Percentiles rank a stretch among this genome's conserved stretches.
These are phyloP conservation scores for Setomelanomma holmii DNA, from an alignment of 2,329 filamentous ascomycete species.

Conservation along the genomic window DNA sequence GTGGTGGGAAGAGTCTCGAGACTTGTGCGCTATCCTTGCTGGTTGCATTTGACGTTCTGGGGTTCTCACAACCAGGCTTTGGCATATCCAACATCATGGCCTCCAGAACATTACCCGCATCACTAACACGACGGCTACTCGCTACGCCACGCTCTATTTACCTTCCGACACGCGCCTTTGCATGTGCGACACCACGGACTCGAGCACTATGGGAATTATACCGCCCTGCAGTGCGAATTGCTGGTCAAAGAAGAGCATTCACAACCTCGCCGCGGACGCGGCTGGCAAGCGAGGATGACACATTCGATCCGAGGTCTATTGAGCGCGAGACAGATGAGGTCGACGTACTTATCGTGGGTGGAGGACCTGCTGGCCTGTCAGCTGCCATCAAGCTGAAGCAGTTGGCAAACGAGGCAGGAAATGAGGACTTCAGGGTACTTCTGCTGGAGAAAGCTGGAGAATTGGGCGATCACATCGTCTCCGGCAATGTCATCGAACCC, in stretches of 20 bases:
- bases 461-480: conserved; percentile 92
- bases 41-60: neutral
- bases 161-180: conserved; percentile 26
- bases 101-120: conserved; percentile 36
- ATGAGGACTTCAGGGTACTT: conserved; percentile 93
- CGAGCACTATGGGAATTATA: conserved; percentile 26
- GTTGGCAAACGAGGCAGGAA: conserved; percentile 89
- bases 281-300: conserved; percentile 49
- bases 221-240: conserved; percentile 45
- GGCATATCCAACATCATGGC: conserved; percentile 41
- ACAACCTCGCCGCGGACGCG: conserved; percentile 40
- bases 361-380: conserved; percentile 90
- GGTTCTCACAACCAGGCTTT: neutral
- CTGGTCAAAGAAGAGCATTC: conserved; percentile 47
- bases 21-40: neutral
- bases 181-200: conserved; percentile 21
- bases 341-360: conserved; percentile 95
- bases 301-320: conserved; percentile 59
- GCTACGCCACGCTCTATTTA: conserved; percentile 25
- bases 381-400: conserved; percentile 96
- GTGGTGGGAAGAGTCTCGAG: too few relatives aligned
- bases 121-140: conserved; percentile 36
- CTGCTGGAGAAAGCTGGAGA: conserved; percentile 95
- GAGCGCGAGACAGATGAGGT: conserved; percentile 93
- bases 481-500: conserved; percentile 93